Conservation (phyloP, 371 early-diverging fungal species). For the Funneliformis caledonium region DNA sequence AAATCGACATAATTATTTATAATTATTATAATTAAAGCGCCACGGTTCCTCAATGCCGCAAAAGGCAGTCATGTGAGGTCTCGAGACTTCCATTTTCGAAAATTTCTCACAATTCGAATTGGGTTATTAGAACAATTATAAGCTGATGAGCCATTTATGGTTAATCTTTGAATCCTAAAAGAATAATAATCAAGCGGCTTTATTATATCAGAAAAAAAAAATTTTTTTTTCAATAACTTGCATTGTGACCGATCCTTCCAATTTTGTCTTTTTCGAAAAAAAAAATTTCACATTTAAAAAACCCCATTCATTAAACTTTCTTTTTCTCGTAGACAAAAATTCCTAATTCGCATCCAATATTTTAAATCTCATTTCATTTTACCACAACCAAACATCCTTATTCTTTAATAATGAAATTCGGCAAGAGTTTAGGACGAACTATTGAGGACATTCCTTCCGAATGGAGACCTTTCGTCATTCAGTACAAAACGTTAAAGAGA, state of each 20-base stretch:
- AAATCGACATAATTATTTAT: neutral
- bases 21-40: neutral
- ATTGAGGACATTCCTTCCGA: constrained; percentile 67
- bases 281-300: too few relatives aligned
- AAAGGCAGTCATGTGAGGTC: constrained; percentile 30
- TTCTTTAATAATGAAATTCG: constrained; percentile 69
- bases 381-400: neutral
- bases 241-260: neutral
- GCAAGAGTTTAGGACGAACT: constrained; percentile 68
- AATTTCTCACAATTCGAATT: neutral
- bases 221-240: neutral
- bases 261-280: neutral
- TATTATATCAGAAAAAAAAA: neutral
- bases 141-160: neutral
- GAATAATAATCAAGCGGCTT: neutral
- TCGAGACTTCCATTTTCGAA: neutral
- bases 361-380: neutral
- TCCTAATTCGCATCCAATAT: neutral
- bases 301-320: too few relatives aligned
- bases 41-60: neutral
- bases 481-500: constrained; percentile 71
- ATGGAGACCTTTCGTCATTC: constrained; percentile 72
- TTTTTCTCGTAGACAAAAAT: too few relatives aligned
- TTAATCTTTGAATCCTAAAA: neutral
- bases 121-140: too few relatives aligned